Conservation (phyloP, 345 rosid genomes). For the Salix koriyanagi region DNA sequence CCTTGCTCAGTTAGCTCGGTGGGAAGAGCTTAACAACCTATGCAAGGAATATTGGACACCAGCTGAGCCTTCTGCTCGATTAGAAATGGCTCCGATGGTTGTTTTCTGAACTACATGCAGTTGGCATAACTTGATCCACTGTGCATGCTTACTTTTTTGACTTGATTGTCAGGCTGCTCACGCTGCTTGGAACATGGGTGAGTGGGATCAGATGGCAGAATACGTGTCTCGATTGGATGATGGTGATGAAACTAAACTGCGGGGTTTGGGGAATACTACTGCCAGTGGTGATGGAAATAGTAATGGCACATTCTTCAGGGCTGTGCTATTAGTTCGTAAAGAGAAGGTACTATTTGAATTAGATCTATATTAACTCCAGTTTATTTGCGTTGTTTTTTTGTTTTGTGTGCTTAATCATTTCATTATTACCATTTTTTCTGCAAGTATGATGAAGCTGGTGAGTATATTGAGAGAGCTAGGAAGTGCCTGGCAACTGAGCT, state of each 20-base stretch:
- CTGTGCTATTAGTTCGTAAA: constrained; percentile 76
- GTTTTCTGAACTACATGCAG: constrained; percentile 24
- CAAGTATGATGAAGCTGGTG: constrained; percentile 92
- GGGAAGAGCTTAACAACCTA: constrained; percentile 94
- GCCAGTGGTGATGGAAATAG: constrained; percentile 92
- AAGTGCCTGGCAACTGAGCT: constrained; percentile 97
- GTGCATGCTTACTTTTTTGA: constrained; percentile 15
- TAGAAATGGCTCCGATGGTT: constrained; percentile 99
- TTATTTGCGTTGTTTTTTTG: neutral
- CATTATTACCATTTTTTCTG: constrained; percentile 9
- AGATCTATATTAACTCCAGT: neutral
- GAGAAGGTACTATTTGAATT: constrained; percentile 50
- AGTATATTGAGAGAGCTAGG: constrained; percentile 90
- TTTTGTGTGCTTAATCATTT: constrained; percentile 6
- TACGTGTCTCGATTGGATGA: constrained; percentile 90
- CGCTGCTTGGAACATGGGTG: constrained; percentile 99
- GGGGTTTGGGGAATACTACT: constrained; percentile 79
- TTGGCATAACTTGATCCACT: constrained; percentile 7
- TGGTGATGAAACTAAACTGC: constrained; percentile 87
- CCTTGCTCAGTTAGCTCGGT: constrained; percentile 95
- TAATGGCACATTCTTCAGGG: constrained; percentile 92
- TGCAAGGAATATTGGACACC: constrained; percentile 99
- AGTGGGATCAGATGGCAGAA: constrained; percentile 99
- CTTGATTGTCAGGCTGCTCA: constrained; percentile 62
- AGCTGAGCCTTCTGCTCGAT: constrained; percentile 90